These are phyloP conservation scores for Cadophora malorum DNA, from an alignment of 2,329 filamentous ascomycete genomes.

Conservation along the genomic window DNA sequence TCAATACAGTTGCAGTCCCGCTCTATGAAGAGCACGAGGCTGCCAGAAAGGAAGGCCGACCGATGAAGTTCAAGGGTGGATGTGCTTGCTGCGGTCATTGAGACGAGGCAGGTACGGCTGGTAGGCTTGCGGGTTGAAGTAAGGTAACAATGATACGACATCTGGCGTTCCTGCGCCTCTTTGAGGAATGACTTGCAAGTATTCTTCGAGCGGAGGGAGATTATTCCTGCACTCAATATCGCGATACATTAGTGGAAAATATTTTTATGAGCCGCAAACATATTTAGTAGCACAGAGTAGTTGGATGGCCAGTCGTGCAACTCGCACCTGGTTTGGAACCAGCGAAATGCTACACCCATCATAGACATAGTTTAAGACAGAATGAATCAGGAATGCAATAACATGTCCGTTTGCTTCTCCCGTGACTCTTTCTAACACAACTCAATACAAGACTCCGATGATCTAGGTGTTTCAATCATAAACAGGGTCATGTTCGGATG, in stretches of 20 bases:
- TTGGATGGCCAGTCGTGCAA: not conserved
- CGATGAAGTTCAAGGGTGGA: not conserved
- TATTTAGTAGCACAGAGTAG: conserved; percentile 4
- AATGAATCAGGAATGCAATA: not conserved
- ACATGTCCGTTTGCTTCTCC: not conserved
- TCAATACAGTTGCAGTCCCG: not conserved
- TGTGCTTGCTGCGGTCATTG: conserved; percentile 16
- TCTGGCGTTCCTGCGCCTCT: not conserved
- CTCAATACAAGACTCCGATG: not conserved
- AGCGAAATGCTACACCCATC: conserved; percentile 8
- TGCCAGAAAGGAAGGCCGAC: conserved; percentile 1
- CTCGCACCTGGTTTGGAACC: not conserved
- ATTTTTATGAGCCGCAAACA: conserved; percentile 10
- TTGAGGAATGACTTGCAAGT: no score
- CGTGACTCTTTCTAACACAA: not conserved
- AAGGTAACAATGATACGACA: conserved; percentile 1
- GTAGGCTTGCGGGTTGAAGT: not conserved
- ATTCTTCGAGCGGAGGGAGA: not conserved
- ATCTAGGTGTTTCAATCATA: no score
- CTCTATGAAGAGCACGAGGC: conserved; percentile 12
- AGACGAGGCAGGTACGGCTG: not conserved
- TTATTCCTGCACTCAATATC: not conserved
- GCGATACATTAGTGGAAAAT: not conserved
- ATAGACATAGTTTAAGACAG: not conserved
- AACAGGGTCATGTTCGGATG: no score